These are phyloP conservation scores for Gracilaria caudata DNA, from an alignment of 23 red algal species.

Conservation along the genomic window DNA sequence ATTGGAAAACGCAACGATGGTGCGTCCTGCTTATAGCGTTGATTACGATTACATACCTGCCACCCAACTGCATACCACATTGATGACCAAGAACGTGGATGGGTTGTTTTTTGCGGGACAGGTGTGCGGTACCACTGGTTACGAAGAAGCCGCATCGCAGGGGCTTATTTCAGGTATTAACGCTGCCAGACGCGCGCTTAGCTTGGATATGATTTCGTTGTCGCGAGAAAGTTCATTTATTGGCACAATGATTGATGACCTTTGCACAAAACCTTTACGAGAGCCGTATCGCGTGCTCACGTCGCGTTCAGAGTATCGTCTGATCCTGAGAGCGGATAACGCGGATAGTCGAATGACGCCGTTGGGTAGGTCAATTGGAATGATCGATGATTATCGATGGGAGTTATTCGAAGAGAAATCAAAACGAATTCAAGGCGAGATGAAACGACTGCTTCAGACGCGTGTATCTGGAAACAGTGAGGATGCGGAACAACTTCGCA, in stretches of 20 bases:
- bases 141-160: slow-evolving; percentile 98
- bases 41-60: slow-evolving; percentile 99
- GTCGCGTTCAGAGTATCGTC: slow-evolving; percentile 93
- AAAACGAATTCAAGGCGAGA: slow-evolving; percentile 65
- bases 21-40: slow-evolving; percentile 96
- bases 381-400: slow-evolving; percentile 95
- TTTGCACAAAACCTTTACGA: slow-evolving; percentile 92
- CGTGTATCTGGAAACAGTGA: slow-evolving; percentile 45
- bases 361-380: slow-evolving; percentile 82
- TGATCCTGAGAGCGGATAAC: slow-evolving; percentile 97
- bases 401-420: slow-evolving; percentile 74
- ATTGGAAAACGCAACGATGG: slow-evolving; percentile 91
- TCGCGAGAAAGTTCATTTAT: slow-evolving; percentile 88
- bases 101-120: slow-evolving; percentile 97
- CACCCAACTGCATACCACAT: slow-evolving; percentile 78
- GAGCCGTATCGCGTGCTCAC: slow-evolving; percentile 99
- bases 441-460: slow-evolving; percentile 58
- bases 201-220: slow-evolving; percentile 65
- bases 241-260: slow-evolving; percentile 97
- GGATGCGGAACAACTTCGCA: slow-evolving; percentile 23
- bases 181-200: slow-evolving; percentile 57
- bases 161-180: slow-evolving; percentile 95
- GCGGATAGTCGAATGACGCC: slow-evolving; percentile 90
- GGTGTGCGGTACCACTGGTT: slow-evolving; percentile 96
- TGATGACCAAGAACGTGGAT: slow-evolving; percentile 87